A percentile compares a stretch with the other conserved stretches of the same genome.
These are phyloP conservation scores for Fusarium oligoseptatum DNA, from an alignment of 2,329 filamentous ascomycete genomes.

Conservation along the genomic window DNA sequence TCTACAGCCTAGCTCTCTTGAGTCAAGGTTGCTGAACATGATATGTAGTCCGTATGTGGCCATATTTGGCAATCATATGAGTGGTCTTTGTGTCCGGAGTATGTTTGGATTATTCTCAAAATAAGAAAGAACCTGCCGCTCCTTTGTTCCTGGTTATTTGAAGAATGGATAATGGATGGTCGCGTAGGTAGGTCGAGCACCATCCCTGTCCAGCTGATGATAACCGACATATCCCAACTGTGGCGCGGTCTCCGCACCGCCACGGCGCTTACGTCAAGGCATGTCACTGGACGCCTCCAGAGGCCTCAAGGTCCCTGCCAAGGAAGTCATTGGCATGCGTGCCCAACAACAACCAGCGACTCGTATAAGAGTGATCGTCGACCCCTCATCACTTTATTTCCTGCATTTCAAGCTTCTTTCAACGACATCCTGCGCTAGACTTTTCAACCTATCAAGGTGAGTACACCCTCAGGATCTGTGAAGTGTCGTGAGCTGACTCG, in stretches of 20 bases:
- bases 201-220: not conserved
- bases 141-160: not conserved
- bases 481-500: slow-evolving; percentile 11
- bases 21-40: not conserved
- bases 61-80: not conserved
- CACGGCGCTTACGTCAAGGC: slow-evolving; percentile 42
- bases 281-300: slow-evolving; percentile 21
- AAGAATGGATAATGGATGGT: not conserved
- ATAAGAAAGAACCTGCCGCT: not conserved
- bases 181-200: not conserved
- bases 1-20: not conserved
- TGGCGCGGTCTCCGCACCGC: slow-evolving; percentile 31
- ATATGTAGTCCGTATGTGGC: not conserved
- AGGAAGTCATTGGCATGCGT: slow-evolving; percentile 30
- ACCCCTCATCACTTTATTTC: slow-evolving; percentile 40
- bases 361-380: slow-evolving; percentile 41
- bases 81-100: too few relatives aligned
- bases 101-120: not conserved
- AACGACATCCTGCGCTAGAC: slow-evolving; percentile 26
- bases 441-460: slow-evolving; percentile 14
- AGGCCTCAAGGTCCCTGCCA: slow-evolving; percentile 43
- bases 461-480: not conserved
- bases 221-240: not conserved
- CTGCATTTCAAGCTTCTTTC: slow-evolving; percentile 40
- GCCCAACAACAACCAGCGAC: slow-evolving; percentile 20